Percentiles rank a stretch among this genome's conserved stretches.
phyloP scores from a whole-genome alignment of 345 rosid species.

The Salix dunnii region DNA sequence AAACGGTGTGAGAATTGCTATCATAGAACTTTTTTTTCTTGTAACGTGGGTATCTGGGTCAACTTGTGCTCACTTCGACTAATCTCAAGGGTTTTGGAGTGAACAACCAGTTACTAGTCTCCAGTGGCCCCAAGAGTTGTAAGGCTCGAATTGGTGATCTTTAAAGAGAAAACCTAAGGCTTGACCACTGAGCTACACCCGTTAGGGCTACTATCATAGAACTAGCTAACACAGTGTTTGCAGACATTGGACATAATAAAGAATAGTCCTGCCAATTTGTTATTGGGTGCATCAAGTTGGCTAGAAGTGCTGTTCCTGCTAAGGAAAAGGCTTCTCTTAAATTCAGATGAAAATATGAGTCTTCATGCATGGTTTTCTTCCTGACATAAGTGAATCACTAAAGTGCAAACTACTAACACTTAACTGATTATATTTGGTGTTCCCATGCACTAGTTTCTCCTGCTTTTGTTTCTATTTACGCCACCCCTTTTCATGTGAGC shows the following conservation, averaged over 20 bases:
- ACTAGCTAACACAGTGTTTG: background rate
- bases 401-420: constrained; percentile 4
- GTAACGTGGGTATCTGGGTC: too few species aligned
- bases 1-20: background rate
- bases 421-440: background rate
- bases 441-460: background rate
- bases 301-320: background rate
- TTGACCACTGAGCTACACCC: rapidly evolving
- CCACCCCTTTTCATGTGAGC: background rate
- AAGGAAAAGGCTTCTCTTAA: background rate
- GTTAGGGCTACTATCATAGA: background rate
- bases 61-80: too few species aligned
- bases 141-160: too few species aligned
- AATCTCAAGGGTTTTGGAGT: too few species aligned
- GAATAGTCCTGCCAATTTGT: background rate
- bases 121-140: rapidly evolving
- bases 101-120: too few species aligned
- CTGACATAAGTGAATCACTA: background rate
- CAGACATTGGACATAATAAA: background rate
- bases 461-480: background rate
- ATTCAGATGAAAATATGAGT: background rate
- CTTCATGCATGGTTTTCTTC: background rate
- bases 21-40: too few species aligned
- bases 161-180: too few species aligned
- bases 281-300: background rate